phyloP scores from a whole-genome alignment of 2,329 filamentous ascomycete species.

The Acarospora socialis region DNA sequence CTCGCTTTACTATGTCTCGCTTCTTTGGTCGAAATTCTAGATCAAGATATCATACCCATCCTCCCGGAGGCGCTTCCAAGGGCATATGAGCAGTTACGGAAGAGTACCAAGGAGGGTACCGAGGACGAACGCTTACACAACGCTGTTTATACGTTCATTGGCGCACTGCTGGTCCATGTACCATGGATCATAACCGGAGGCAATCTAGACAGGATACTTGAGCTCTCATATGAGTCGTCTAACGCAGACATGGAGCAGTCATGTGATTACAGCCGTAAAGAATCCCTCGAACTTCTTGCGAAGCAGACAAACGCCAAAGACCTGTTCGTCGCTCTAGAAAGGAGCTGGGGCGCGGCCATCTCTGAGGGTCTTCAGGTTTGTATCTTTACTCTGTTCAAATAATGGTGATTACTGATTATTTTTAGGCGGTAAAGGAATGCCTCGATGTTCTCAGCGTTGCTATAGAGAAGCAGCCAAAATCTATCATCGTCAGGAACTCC shows the following conservation, averaged over 20 bases:
- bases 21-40: conserved; percentile 75
- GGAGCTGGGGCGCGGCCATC: conserved; percentile 56
- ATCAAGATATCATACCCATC: conserved; percentile 72
- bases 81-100: conserved; percentile 55
- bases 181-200: conserved; percentile 76
- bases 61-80: conserved; percentile 62
- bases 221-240: conserved; percentile 59
- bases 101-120: conserved; percentile 41
- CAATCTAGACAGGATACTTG: conserved; percentile 58
- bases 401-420: conserved; percentile 7
- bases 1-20: conserved; percentile 82
- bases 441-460: conserved; percentile 55
- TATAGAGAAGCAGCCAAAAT: conserved; percentile 66
- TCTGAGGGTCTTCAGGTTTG: conserved; percentile 48
- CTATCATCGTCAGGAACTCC: conserved; percentile 61
- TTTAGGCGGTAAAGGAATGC: conserved; percentile 51
- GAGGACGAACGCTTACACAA: conserved; percentile 57
- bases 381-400: conserved; percentile 4
- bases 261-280: conserved; percentile 48
- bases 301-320: conserved; percentile 63
- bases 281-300: conserved; percentile 61
- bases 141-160: conserved; percentile 67
- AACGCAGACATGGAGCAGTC: conserved; percentile 45
- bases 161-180: conserved; percentile 64
- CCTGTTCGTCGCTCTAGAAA: conserved; percentile 58